Percentiles rank a stretch among this genome's conserved stretches.
Evolutionary conservation across 2,329 filamentous ascomycete species (phyloP).

Genomic region (Xylaria sp.): DNA sequence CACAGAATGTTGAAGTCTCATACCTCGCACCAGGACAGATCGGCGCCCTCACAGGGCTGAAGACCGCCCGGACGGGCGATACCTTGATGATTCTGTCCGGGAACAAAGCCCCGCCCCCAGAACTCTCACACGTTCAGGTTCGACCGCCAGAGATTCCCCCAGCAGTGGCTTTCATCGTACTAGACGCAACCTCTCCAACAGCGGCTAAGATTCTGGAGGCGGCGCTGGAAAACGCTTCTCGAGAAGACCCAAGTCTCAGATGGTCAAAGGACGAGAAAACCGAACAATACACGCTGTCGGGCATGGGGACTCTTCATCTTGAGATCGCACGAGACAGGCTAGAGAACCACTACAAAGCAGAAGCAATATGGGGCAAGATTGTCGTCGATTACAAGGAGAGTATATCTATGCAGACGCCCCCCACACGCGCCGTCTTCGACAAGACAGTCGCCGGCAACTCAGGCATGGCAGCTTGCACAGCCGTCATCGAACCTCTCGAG

Average conservation of each 20-base stretch:
- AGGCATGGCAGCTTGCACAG: constrained; percentile 78
- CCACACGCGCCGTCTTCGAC: constrained; percentile 72
- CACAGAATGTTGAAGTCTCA: constrained; percentile 82
- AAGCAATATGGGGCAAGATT: constrained; percentile 87
- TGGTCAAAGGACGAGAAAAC: constrained; percentile 86
- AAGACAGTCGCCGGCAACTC: constrained; percentile 79
- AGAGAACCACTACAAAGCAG: constrained; percentile 84
- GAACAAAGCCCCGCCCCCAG: constrained; percentile 66
- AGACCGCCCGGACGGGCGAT: constrained; percentile 90
- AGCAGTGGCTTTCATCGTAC: constrained; percentile 94
- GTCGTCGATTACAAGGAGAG: constrained; percentile 96
- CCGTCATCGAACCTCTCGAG: constrained; percentile 66
- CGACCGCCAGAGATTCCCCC: constrained; percentile 88
- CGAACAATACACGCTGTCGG: constrained; percentile 89
- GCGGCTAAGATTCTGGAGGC: constrained; percentile 82
- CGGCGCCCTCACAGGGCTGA: constrained; percentile 88
- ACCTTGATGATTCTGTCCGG: constrained; percentile 79
- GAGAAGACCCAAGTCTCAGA: constrained; percentile 91
- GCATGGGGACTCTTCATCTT: constrained; percentile 95
- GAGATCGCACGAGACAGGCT: constrained; percentile 91
- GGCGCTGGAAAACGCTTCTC: constrained; percentile 75
- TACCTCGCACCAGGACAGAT: constrained; percentile 87
- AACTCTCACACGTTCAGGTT: constrained; percentile 77
- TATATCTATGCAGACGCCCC: constrained; percentile 61
- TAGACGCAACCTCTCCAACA: constrained; percentile 78